Evolutionary conservation across 2,329 filamentous ascomycete genomes (phyloP), one percentile per base, ranked within the genome.

Genomic region (Nemania sp.): DNA sequence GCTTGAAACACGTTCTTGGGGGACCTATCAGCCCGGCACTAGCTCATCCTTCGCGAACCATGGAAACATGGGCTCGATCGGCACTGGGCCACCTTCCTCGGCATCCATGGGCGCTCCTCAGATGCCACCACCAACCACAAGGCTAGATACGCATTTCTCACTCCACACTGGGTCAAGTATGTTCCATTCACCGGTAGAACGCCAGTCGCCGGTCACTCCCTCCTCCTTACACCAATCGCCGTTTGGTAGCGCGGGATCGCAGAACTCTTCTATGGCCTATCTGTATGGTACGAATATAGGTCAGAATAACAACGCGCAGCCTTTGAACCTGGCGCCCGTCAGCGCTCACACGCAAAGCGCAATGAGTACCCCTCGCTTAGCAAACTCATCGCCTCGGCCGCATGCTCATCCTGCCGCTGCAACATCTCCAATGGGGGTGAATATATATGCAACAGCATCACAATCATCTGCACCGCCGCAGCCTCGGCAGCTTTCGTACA

Each of bases 161-260:
- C 68, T 77, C 20, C 70, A 70, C 47, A 71, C 73, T 51, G 70
- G 70, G 13, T 68, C 72, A 13, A 71, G 69, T 52, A 73, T 68
- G 38, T 77, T 71, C 53, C 72, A 67, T 62, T 73, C 72, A 35
- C 72, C 72, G 20, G 67, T 69, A 18, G 70, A 77, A 24, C 73
- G 75, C 47, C 75, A 77, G 43, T 76, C 75, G 13, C 74, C 74
- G 6, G 73, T 77, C 51, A 74, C 67, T 38, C 75, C 74, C 45
- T 76, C 75, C 13, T 70, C 74, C 18, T 73, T 73, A 56, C 72
- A 73, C 52, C 75, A 77, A 55, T 77, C 75, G 24, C 75, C 75
- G 35, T 77, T 75, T 45, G 70, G 69, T 8, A 73, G 68, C 52
- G 29, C 71, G 22, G 67, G 57, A 56, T 69, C 68, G 6, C 74